Evolutionary conservation across 139 green algal genomes (phyloP), one percentile per base, ranked within the genome.

Genomic region (Micractinium conductrix): DNA sequence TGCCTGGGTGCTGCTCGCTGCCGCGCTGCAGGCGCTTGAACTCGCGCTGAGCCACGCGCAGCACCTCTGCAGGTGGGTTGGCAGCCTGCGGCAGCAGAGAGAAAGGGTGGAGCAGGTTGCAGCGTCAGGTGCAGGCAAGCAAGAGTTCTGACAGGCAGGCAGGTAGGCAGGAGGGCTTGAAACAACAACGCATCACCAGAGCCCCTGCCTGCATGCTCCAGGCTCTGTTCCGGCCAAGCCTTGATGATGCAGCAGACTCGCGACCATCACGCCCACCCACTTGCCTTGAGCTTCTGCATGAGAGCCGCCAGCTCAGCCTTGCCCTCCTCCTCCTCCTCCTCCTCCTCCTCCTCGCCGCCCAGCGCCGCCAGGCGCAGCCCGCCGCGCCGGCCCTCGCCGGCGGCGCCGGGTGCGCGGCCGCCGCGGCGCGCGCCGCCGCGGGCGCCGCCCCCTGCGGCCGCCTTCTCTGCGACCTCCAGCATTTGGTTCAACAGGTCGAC

Each of bases 271-370:
- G 2, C 37, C 6, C 2, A 43, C 80, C 40, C 80, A 80, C 70
- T 76, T n/a, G n/a, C n/a, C n/a, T 86, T 73, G 30, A 89, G 78
- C 62, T 86, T 86, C 28, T 85, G 50, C 75, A 88, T 69, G 33
- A 88, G 50, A 0, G 58, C 62, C 50, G 50, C 50, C 76, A 85
- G 80, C 70, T 85, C 80, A 50, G 50, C 42, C 80, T 63, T 72
- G 28, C 80, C 72, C 48, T 85, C 80, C 69, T 67, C 79, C 44
- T 85, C 80, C 14, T 85, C 80, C 16, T 72, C 70, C 4, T 72
- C 80, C 78, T 62, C 50, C 40, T 62, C 65, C 1, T 68, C 43
- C 7, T 78, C 80, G n/a, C 50, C 67, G 0, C 14, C 74, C 10
- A 80, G 48, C 33, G 35, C 50, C 17, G 74, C 35, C 74, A 80